phyloP scores from a whole-genome alignment of 2,329 filamentous ascomycete species.

The Fusarium sp. region DNA sequence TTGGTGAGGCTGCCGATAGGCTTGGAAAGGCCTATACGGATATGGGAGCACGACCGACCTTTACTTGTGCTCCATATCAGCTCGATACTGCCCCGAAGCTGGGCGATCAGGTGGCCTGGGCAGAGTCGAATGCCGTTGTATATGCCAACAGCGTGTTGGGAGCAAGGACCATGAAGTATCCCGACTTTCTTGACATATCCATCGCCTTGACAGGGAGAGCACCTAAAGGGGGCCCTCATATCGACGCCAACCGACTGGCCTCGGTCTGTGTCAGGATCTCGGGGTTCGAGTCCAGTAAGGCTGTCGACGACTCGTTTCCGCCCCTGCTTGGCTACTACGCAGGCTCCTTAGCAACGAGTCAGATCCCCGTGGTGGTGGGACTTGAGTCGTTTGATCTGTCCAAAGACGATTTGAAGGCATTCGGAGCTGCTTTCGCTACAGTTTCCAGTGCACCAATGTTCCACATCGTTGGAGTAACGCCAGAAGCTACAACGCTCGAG shows the following conservation, averaged over 20 bases:
- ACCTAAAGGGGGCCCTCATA: constrained; percentile 60
- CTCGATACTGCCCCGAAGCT: constrained; percentile 44
- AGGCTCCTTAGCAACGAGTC: not conserved
- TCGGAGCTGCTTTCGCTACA: constrained; percentile 59
- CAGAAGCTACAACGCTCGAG: constrained; percentile 45
- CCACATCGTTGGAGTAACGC: constrained; percentile 55
- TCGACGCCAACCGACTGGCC: constrained; percentile 52
- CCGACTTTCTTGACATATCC: constrained; percentile 57
- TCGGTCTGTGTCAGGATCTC: not conserved
- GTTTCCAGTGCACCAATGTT: constrained; percentile 58
- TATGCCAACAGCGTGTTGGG: constrained; percentile 60
- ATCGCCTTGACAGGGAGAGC: constrained; percentile 60
- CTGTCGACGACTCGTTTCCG: not conserved
- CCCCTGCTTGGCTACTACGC: not conserved
- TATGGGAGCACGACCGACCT: constrained; percentile 56
- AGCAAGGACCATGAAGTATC: constrained; percentile 58
- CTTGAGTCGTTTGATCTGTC: constrained; percentile 39
- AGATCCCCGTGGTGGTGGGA: not conserved
- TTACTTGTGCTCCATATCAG: constrained; percentile 59
- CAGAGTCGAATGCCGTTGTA: constrained; percentile 60
- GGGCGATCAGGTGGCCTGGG: constrained; percentile 58
- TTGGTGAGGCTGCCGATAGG: constrained; percentile 47
- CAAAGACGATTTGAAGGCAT: constrained; percentile 54
- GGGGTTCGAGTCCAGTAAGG: not conserved
- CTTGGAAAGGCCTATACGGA: constrained; percentile 53